Conservation (phyloP, 768 basidiomycete genomes). For the Kwoniella sp. region DNA sequence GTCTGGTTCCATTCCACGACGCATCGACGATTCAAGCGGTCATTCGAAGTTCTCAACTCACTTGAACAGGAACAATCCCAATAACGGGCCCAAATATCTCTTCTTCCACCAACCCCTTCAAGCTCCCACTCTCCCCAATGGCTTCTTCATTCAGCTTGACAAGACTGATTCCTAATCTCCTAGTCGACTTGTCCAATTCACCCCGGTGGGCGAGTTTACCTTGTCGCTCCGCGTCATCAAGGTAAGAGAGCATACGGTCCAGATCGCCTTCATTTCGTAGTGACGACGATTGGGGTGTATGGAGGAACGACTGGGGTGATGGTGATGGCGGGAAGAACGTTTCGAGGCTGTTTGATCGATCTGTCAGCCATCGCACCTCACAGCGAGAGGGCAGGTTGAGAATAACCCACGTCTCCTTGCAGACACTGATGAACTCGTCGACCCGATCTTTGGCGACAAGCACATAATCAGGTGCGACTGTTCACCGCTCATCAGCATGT, state of each 20-base stretch:
- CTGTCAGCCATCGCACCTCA: no score
- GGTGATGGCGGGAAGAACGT: conserved; percentile 42
- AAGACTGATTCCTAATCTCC: conserved; percentile 51
- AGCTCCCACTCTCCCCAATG: conserved; percentile 26
- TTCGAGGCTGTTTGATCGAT: conserved; percentile 22
- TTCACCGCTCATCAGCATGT: not conserved
- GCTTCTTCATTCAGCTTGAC: conserved; percentile 38
- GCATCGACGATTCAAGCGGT: not conserved
- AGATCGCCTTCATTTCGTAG: conserved; percentile 28
- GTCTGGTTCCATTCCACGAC: not conserved
- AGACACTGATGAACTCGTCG: conserved; percentile 41
- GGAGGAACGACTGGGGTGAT: conserved; percentile 33
- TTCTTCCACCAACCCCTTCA: conserved; percentile 40
- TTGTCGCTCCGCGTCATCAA: conserved; percentile 43
- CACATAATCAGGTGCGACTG: conserved; percentile 53
- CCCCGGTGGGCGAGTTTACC: conserved; percentile 50
- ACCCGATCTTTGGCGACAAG: conserved; percentile 41
- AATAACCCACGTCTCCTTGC: conserved; percentile 29
- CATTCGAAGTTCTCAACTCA: conserved; percentile 28
- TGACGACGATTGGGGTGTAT: conserved; percentile 17
- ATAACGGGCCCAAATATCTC: conserved; percentile 56
- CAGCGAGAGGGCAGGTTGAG: no score
- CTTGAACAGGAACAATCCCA: conserved; percentile 52
- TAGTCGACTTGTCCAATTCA: conserved; percentile 34
- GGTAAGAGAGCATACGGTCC: conserved; percentile 35